phyloP scores from a whole-genome alignment of 2,329 filamentous ascomycete genomes.

The Trichoderma atrobrunneum region DNA sequence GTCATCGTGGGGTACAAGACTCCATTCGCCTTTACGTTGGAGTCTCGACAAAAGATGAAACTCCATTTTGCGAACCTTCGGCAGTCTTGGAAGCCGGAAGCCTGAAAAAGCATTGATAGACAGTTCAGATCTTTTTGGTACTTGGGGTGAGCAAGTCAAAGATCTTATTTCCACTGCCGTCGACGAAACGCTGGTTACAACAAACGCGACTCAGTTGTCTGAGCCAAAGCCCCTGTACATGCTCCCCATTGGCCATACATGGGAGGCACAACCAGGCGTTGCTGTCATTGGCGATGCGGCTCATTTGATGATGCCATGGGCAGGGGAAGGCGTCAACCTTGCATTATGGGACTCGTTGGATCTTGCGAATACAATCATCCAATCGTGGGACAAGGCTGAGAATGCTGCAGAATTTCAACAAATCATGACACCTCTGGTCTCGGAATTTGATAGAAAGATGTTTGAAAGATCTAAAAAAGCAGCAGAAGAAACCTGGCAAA shows the following conservation, averaged over 20 bases:
- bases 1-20: constrained; percentile 31
- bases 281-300: constrained; percentile 56
- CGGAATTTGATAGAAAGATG: constrained; percentile 27
- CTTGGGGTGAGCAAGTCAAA: constrained; percentile 29
- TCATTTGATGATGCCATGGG: constrained; percentile 51
- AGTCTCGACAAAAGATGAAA: constrained; percentile 28
- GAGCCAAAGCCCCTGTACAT: constrained; percentile 32
- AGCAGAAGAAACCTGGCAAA: constrained; percentile 19
- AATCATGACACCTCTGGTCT: constrained; percentile 23
- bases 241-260: constrained; percentile 43
- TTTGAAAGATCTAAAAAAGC: constrained; percentile 5
- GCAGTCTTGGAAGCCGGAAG: constrained; percentile 20
- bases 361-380: constrained; percentile 35
- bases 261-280: constrained; percentile 40
- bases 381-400: not conserved
- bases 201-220: constrained; percentile 18
- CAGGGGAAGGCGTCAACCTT: constrained; percentile 53
- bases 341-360: constrained; percentile 51
- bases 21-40: constrained; percentile 32
- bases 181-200: constrained; percentile 25
- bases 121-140: constrained; percentile 24
- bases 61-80: constrained; percentile 19
- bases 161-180: constrained; percentile 30
- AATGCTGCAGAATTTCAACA: constrained; percentile 19
- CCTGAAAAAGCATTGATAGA: constrained; percentile 26